Evolutionary conservation across 108 stramenopile genomes (phyloP).

Genomic region (Cyclostephanos invisitatus): DNA sequence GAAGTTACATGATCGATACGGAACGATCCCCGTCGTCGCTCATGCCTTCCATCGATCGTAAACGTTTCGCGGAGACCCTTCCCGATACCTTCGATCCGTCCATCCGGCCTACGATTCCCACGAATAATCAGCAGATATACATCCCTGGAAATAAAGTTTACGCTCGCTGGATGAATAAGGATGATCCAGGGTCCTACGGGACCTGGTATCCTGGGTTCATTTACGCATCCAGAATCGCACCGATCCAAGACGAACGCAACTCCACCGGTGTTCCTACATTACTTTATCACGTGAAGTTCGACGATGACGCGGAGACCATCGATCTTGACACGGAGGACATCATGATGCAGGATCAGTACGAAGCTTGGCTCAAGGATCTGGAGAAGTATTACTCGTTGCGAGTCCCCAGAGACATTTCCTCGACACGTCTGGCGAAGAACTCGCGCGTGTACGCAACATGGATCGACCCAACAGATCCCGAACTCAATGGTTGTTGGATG

Average conservation of each 20-base stretch:
- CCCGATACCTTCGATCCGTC: conserved; percentile 23
- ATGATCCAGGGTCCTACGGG: conserved; percentile 44
- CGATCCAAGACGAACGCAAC: conserved; percentile 17
- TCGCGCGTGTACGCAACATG: conserved; percentile 41
- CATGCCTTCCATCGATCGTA: conserved; percentile 13
- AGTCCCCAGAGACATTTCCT: neutral
- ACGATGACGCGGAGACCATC: conserved; percentile 36
- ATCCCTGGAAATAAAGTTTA: conserved; percentile 50
- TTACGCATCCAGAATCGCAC: conserved; percentile 29
- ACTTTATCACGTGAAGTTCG: conserved; percentile 42
- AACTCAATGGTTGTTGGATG: conserved; percentile 43
- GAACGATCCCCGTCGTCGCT: conserved; percentile 12
- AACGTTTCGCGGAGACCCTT: conserved; percentile 6
- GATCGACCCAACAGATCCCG: conserved; percentile 46
- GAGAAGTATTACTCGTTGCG: conserved; percentile 38
- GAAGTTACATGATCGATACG: conserved; percentile 34
- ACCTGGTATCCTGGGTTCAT: conserved; percentile 51
- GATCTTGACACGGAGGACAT: conserved; percentile 39
- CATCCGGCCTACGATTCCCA: conserved; percentile 16
- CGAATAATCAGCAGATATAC: conserved; percentile 35
- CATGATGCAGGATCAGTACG: conserved; percentile 46
- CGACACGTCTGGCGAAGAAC: conserved; percentile 19
- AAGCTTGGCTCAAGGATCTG: conserved; percentile 42
- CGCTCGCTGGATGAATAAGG: conserved; percentile 46
- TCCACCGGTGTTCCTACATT: conserved; percentile 27